Evolutionary conservation across 2,329 filamentous ascomycete genomes (phyloP).

Genomic region (Pseudofabraea citricarpa): DNA sequence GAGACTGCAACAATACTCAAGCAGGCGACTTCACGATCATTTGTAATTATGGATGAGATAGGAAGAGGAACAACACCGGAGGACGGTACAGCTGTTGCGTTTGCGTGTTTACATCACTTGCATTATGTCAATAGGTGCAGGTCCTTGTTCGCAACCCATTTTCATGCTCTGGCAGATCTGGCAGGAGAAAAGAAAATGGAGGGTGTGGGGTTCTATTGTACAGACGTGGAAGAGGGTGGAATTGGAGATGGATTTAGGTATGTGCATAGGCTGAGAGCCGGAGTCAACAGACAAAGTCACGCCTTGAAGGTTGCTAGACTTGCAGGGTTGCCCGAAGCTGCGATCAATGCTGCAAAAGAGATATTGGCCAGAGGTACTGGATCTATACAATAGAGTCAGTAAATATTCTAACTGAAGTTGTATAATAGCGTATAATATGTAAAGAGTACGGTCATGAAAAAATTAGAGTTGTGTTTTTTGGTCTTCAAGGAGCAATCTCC

Average conservation of each 20-base stretch:
- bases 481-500: conserved; percentile 30
- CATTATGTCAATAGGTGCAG: conserved; percentile 73
- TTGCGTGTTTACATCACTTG: conserved; percentile 81
- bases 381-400: conserved; percentile 52
- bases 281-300: conserved; percentile 83
- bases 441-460: conserved; percentile 30
- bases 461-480: conserved; percentile 37
- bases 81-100: conserved; percentile 86
- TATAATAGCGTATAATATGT: conserved; percentile 4
- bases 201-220: conserved; percentile 62
- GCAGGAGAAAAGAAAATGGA: conserved; percentile 48
- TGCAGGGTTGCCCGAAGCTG: conserved; percentile 73
- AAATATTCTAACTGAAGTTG: conserved; percentile 42
- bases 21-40: conserved; percentile 75
- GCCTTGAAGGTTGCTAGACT: conserved; percentile 90
- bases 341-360: conserved; percentile 58
- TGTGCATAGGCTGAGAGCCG: conserved; percentile 73
- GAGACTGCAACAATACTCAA: conserved; percentile 90
- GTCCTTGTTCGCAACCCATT: conserved; percentile 91
- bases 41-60: conserved; percentile 98
- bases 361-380: conserved; percentile 21
- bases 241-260: conserved; percentile 70
- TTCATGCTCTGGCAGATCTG: conserved; percentile 79
- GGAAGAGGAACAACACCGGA: conserved; percentile 90
- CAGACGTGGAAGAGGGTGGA: conserved; percentile 73